Conservation (phyloP, 495 filamentous ascomycete species). For the Penicillium steckii region DNA sequence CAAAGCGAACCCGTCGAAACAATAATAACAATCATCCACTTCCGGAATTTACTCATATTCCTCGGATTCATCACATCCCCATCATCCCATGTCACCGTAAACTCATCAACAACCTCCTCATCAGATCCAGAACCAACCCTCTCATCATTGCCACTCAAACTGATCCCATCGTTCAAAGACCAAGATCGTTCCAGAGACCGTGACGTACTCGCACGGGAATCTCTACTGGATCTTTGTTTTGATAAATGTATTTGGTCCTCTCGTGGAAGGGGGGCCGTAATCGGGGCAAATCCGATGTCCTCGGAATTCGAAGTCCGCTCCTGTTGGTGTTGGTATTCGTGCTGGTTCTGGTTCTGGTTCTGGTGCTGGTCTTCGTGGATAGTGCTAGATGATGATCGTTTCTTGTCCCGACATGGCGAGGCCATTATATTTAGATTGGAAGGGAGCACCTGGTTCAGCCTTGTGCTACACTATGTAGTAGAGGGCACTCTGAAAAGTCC, state of each 20-base stretch:
- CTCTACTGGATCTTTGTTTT: too few relatives aligned
- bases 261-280: too few relatives aligned
- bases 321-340: too few relatives aligned
- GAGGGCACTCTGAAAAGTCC: too few relatives aligned
- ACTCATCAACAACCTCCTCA: conserved; percentile 25
- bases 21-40: conserved; percentile 78
- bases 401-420: too few relatives aligned
- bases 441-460: too few relatives aligned
- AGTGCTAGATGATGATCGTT: too few relatives aligned
- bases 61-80: conserved; percentile 72
- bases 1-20: conserved; percentile 71
- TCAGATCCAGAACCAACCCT: conserved; percentile 16
- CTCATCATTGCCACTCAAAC: conserved; percentile 35
- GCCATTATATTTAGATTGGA: too few relatives aligned
- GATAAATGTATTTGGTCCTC: too few relatives aligned
- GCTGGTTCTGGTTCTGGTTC: conserved; percentile 20
- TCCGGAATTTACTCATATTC: conserved; percentile 61
- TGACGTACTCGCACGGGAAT: background rate
- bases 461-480: too few relatives aligned
- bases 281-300: too few relatives aligned
- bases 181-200: conserved; percentile 39
- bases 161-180: conserved; percentile 64
- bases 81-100: conserved; percentile 71
- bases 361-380: conserved; percentile 11
- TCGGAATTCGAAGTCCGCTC: too few relatives aligned